phyloP scores from a whole-genome alignment of 441 rosid genomes.

The Adansonia gregorii region DNA sequence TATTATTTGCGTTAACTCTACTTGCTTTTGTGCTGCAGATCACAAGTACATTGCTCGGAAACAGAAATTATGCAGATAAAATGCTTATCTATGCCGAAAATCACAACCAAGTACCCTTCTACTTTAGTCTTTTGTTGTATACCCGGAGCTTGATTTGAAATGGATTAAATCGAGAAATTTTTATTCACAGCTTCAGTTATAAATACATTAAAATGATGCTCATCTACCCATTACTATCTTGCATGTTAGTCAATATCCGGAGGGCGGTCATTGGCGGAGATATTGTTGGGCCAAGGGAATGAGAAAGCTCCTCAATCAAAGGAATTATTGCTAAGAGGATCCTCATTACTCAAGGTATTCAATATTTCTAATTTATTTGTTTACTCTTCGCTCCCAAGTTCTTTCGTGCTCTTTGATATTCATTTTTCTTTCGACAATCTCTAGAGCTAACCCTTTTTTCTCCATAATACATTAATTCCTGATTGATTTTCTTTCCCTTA shows the following conservation, averaged over 20 bases:
- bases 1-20: slow-evolving; percentile 20
- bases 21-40: slow-evolving; percentile 53
- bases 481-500: slow-evolving; percentile 35
- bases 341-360: slow-evolving; percentile 73
- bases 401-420: slow-evolving; percentile 27
- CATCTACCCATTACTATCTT: slow-evolving; percentile 26
- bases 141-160: slow-evolving; percentile 13
- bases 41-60: slow-evolving; percentile 70
- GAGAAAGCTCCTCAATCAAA: slow-evolving; percentile 52
- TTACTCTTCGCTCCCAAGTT: slow-evolving; percentile 24
- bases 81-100: slow-evolving; percentile 85
- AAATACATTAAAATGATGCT: slow-evolving; percentile 18
- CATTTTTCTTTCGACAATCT: slow-evolving; percentile 14
- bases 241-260: slow-evolving; percentile 83
- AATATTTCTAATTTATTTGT: slow-evolving; percentile 4
- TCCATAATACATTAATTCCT: slow-evolving; percentile 6
- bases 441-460: neutral
- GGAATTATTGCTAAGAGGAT: slow-evolving; percentile 61
- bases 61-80: slow-evolving; percentile 67
- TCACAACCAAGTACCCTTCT: slow-evolving; percentile 74
- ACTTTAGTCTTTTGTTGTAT: slow-evolving; percentile 10
- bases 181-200: neutral
- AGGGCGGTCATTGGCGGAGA: slow-evolving; percentile 88
- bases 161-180: slow-evolving; percentile 6
- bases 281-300: slow-evolving; percentile 63